Evolutionary conservation across 2,329 filamentous ascomycete species (phyloP).

Genomic region (Penicillium palitans): DNA sequence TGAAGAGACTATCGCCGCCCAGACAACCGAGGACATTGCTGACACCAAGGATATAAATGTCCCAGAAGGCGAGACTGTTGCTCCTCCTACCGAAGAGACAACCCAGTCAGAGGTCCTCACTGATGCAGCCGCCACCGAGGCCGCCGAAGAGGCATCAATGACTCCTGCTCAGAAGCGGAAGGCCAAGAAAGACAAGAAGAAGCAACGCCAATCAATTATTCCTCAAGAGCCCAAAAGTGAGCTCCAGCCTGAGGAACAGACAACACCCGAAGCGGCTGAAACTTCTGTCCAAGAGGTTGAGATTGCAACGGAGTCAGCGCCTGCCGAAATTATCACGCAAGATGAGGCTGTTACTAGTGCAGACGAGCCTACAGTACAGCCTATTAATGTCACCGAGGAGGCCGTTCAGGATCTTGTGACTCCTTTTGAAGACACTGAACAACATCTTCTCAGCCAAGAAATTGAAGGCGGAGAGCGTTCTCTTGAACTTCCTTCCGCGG

Average conservation of each 20-base stretch:
- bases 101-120: background rate
- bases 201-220: slow-evolving; percentile 24
- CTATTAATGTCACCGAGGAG: slow-evolving; percentile 1
- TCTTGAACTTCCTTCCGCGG: background rate
- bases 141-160: background rate
- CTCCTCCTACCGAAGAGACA: background rate
- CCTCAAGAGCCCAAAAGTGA: slow-evolving; percentile 8
- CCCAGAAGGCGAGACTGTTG: background rate
- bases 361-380: background rate
- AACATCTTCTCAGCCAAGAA: background rate
- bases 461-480: background rate
- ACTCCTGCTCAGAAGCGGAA: slow-evolving; percentile 10
- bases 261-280: background rate
- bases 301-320: background rate
- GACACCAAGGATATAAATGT: background rate
- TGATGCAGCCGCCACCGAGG: background rate
- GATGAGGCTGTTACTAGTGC: background rate
- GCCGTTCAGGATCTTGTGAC: background rate
- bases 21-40: background rate
- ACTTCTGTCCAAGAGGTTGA: background rate
- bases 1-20: slow-evolving; percentile 7
- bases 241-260: background rate
- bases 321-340: background rate
- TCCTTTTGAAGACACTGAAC: background rate
- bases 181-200: slow-evolving; percentile 33